phyloP scores from a whole-genome alignment of 345 rosid species.

The Boechera stricta region DNA sequence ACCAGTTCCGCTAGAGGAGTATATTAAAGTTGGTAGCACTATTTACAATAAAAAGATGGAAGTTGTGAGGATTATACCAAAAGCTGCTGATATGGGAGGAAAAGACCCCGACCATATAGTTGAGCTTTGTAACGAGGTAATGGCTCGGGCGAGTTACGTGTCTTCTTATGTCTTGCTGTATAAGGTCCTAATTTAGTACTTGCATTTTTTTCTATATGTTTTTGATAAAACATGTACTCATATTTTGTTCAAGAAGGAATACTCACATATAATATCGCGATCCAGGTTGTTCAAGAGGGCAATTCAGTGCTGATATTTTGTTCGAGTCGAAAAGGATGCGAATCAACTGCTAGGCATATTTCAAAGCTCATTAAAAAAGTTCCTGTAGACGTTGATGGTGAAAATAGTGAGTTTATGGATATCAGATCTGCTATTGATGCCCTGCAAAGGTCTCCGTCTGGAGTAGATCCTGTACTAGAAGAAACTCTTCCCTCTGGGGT shows the following conservation, averaged over 20 bases:
- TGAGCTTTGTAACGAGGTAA: slow-evolving; percentile 92
- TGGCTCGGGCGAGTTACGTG: slow-evolving; percentile 16
- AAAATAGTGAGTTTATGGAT: slow-evolving; percentile 64
- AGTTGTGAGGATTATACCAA: slow-evolving; percentile 72
- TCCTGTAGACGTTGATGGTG: slow-evolving; percentile 49
- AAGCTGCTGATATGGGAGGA: slow-evolving; percentile 75
- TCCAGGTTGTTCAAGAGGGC: slow-evolving; percentile 94
- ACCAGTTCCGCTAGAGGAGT: slow-evolving; percentile 95
- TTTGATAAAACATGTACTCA: slow-evolving; percentile 20
- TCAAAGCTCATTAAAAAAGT: slow-evolving; percentile 76
- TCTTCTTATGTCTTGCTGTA: slow-evolving; percentile 4
- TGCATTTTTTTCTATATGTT: slow-evolving; percentile 22
- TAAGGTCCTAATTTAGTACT: slow-evolving; percentile 14
- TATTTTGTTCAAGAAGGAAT: slow-evolving; percentile 38
- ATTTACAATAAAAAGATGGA: slow-evolving; percentile 85
- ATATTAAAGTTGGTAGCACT: slow-evolving; percentile 84
- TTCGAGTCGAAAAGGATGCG: slow-evolving; percentile 98
- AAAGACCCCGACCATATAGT: slow-evolving; percentile 97
- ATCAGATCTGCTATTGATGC: slow-evolving; percentile 75
- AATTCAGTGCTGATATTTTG: slow-evolving; percentile 95
- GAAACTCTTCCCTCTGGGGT: slow-evolving; percentile 94
- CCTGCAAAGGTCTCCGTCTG: slow-evolving; percentile 79
- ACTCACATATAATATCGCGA: slow-evolving; percentile 34
- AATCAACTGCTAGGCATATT: slow-evolving; percentile 92
- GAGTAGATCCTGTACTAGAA: slow-evolving; percentile 88